A percentile compares a stretch with the other conserved stretches of the same genome.
phyloP scores from a whole-genome alignment of 164 flowering plant genomes.

The Dillenia turbinata region DNA sequence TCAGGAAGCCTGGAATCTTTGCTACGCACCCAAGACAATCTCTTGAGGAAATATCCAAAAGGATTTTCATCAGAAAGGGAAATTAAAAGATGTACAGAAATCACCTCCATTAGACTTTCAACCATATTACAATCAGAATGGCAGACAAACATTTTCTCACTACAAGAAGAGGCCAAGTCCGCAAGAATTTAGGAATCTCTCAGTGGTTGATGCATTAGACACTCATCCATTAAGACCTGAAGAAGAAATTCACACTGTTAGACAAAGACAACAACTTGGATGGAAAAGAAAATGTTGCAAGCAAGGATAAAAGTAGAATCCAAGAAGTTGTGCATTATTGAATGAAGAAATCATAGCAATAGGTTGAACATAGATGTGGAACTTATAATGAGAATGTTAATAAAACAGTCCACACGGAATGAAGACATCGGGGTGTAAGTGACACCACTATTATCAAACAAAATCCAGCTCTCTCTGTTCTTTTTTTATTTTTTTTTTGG shows the following conservation, averaged over 20 bases:
- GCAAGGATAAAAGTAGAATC: background rate
- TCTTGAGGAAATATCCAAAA: constrained; percentile 26
- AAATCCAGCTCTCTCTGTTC: too few species aligned
- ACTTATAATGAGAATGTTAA: background rate
- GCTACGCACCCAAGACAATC: constrained; percentile 25
- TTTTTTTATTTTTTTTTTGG: too few species aligned
- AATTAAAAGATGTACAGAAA: constrained; percentile 57
- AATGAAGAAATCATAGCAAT: background rate
- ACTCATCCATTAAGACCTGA: constrained; percentile 76
- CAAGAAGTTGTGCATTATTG: background rate
- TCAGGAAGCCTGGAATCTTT: constrained; percentile 25
- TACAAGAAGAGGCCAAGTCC: constrained; percentile 32
- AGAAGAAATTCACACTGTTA: constrained; percentile 7
- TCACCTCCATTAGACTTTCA: constrained; percentile 49
- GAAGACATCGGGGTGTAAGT: background rate
- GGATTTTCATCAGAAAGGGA: constrained; percentile 37
- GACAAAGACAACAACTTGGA: background rate
- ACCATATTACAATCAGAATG: constrained; percentile 22
- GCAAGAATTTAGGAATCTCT: constrained; percentile 27
- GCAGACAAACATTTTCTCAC: constrained; percentile 27
- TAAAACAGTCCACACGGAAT: background rate
- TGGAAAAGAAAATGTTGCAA: background rate
- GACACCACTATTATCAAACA: too few species aligned
- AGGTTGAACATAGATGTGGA: background rate
- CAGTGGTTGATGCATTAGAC: constrained; percentile 40